Conservation (phyloP, 2,329 filamentous ascomycete genomes). For the Colletotrichum noveboracense region DNA sequence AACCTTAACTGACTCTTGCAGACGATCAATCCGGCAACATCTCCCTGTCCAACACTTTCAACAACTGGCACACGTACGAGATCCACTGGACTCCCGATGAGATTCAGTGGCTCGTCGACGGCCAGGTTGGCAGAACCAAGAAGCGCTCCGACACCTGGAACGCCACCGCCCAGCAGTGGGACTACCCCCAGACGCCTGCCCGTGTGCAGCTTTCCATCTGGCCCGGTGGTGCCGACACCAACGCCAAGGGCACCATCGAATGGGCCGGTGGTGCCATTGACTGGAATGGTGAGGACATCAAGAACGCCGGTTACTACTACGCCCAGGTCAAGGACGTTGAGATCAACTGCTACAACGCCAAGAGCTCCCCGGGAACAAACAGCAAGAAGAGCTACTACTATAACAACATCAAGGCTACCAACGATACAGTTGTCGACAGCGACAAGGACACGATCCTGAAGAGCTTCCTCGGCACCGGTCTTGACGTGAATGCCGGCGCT, state of each 20-base stretch:
- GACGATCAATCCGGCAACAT: conserved; percentile 80
- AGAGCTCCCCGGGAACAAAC: conserved; percentile 67
- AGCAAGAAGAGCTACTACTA: conserved; percentile 78
- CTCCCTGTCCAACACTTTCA: conserved; percentile 71
- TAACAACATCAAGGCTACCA: conserved; percentile 67
- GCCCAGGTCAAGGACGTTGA: conserved; percentile 77
- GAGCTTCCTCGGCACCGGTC: conserved; percentile 81
- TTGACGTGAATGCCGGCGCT: conserved; percentile 65
- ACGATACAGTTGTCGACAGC: conserved; percentile 78
- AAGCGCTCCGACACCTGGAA: conserved; percentile 87
- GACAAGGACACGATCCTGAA: conserved; percentile 77
- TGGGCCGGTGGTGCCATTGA: conserved; percentile 93
- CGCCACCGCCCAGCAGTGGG: conserved; percentile 77
- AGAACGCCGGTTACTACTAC: conserved; percentile 87
- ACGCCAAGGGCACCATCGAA: conserved; percentile 81
- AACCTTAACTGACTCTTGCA: conserved; percentile 38
- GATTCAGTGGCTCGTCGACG: conserved; percentile 88
- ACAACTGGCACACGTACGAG: conserved; percentile 86
- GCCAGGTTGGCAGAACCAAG: conserved; percentile 74
- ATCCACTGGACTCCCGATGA: conserved; percentile 90
- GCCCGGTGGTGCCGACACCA: conserved; percentile 84
- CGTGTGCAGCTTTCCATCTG: conserved; percentile 94
- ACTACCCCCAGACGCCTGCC: conserved; percentile 89
- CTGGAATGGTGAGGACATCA: conserved; percentile 84
- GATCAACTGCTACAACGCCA: conserved; percentile 83